These are phyloP conservation scores for Crithidia thermophila DNA, from an alignment of 208 protist species.

Conservation along the genomic window DNA sequence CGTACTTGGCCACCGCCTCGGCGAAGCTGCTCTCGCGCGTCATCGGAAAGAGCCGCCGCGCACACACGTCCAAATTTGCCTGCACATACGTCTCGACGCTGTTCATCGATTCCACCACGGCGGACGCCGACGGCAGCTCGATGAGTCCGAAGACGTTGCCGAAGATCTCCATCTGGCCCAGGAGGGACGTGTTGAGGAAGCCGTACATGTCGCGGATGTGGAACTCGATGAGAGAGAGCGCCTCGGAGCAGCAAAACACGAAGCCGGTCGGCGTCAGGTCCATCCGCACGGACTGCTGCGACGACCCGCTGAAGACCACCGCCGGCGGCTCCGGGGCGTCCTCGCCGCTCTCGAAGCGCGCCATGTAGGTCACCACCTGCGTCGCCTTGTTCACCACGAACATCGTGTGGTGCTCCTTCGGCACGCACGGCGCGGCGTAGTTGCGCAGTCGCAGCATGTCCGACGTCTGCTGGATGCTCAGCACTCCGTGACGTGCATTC, in stretches of 20 bases:
- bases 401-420: conserved; percentile 71
- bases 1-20: conserved; percentile 66
- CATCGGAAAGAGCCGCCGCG: conserved; percentile 75
- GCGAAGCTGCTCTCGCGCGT: conserved; percentile 86
- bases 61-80: conserved; percentile 77
- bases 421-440: conserved; percentile 34
- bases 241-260: conserved; percentile 72
- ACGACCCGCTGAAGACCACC: conserved; percentile 53
- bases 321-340: conserved; percentile 41
- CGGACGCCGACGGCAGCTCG: conserved; percentile 41
- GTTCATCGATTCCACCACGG: conserved; percentile 62
- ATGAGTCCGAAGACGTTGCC: conserved; percentile 79
- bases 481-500: conserved; percentile 22
- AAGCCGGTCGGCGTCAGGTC: conserved; percentile 79
- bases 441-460: conserved; percentile 38
- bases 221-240: conserved; percentile 74
- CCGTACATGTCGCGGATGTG: conserved; percentile 63
- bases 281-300: conserved; percentile 63
- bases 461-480: conserved; percentile 38
- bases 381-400: conserved; percentile 68
- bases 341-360: conserved; percentile 50
- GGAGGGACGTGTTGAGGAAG: conserved; percentile 66
- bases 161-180: conserved; percentile 68
- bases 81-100: conserved; percentile 74
- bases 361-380: conserved; percentile 72